A percentile compares a stretch with the other conserved stretches of the same genome.
phyloP scores from a whole-genome alignment of 805 yeast genomes.

The Cyberlindnera bimundalis region DNA sequence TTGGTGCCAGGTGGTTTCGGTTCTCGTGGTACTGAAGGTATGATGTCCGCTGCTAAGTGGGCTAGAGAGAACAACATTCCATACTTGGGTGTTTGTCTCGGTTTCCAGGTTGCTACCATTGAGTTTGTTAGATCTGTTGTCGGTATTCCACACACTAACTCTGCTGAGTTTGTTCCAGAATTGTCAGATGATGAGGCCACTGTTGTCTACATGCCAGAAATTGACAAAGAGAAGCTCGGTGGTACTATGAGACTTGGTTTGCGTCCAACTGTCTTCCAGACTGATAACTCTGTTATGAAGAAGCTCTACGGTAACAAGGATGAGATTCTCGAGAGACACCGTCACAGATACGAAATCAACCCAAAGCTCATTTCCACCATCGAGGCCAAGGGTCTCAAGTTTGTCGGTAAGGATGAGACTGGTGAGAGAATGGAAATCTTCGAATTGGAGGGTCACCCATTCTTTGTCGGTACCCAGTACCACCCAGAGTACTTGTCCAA shows the following conservation, averaged over 20 bases:
- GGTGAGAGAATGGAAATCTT: slow-evolving; percentile 91
- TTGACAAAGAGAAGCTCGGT: slow-evolving; percentile 91
- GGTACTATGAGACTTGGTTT: slow-evolving; percentile 99
- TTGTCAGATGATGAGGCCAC: slow-evolving; percentile 61
- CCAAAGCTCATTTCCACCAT: slow-evolving; percentile 71
- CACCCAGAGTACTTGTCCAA: slow-evolving; percentile 98
- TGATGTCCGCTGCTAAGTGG: slow-evolving; percentile 95
- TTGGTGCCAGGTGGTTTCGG: slow-evolving; percentile 99
- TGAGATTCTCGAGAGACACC: slow-evolving; percentile 85
- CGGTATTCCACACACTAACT: slow-evolving; percentile 64
- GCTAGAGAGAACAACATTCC: slow-evolving; percentile 97
- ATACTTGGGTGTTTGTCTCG: slow-evolving; percentile 94
- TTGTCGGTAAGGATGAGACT: slow-evolving; percentile 91
- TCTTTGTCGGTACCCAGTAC: slow-evolving; percentile 92
- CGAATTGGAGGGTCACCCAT: slow-evolving; percentile 84
- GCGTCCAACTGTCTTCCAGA: slow-evolving; percentile 78
- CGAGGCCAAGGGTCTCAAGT: slow-evolving; percentile 76
- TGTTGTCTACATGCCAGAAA: slow-evolving; percentile 98
- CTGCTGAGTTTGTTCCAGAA: slow-evolving; percentile 77
- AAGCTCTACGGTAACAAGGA: slow-evolving; percentile 71
- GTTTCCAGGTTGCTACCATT: slow-evolving; percentile 94
- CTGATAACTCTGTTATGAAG: slow-evolving; percentile 69
- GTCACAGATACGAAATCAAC: slow-evolving; percentile 97
- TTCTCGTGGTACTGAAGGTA: slow-evolving; percentile 95
- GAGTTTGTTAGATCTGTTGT: slow-evolving; percentile 84